Percentiles rank a stretch among this genome's conserved stretches.
Evolutionary conservation across 768 basidiomycete species (phyloP).

Genomic region (Xanthoconium stramineum): DNA sequence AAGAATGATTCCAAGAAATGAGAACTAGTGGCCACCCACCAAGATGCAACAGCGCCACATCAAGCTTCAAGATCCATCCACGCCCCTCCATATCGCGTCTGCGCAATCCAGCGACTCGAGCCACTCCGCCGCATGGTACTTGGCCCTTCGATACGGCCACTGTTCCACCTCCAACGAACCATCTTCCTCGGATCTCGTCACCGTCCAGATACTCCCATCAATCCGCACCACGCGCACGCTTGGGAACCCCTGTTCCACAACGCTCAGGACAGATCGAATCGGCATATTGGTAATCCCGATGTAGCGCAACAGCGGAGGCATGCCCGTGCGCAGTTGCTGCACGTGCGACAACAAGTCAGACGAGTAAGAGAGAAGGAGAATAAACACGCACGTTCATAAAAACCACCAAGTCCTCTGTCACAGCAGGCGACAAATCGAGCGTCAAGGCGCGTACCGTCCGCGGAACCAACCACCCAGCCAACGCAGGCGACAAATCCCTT

Average conservation of each 20-base stretch:
- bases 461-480: slow-evolving; percentile 70
- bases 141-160: slow-evolving; percentile 53
- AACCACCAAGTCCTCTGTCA: slow-evolving; percentile 38
- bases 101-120: slow-evolving; percentile 63
- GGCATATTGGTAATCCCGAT: slow-evolving; percentile 53
- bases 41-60: too few relatives aligned
- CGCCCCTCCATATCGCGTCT: slow-evolving; percentile 42
- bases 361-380: not conserved
- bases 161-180: slow-evolving; percentile 44
- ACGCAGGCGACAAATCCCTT: slow-evolving; percentile 54
- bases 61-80: slow-evolving; percentile 1
- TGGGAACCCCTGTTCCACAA: slow-evolving; percentile 61
- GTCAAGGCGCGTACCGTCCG: slow-evolving; percentile 46
- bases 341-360: not conserved
- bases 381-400: slow-evolving; percentile 39
- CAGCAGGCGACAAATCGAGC: slow-evolving; percentile 36
- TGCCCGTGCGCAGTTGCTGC: slow-evolving; percentile 60
- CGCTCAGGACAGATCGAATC: slow-evolving; percentile 35
- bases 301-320: slow-evolving; percentile 53
- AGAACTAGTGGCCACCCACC: too few relatives aligned
- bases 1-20: too few relatives aligned
- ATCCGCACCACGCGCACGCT: slow-evolving; percentile 55
- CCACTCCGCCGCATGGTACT: slow-evolving; percentile 57
- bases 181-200: slow-evolving; percentile 30
- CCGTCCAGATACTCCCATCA: slow-evolving; percentile 54